These are phyloP conservation scores for Gastrodia elata DNA, from an alignment of 106 monocot species.

Conservation along the genomic window DNA sequence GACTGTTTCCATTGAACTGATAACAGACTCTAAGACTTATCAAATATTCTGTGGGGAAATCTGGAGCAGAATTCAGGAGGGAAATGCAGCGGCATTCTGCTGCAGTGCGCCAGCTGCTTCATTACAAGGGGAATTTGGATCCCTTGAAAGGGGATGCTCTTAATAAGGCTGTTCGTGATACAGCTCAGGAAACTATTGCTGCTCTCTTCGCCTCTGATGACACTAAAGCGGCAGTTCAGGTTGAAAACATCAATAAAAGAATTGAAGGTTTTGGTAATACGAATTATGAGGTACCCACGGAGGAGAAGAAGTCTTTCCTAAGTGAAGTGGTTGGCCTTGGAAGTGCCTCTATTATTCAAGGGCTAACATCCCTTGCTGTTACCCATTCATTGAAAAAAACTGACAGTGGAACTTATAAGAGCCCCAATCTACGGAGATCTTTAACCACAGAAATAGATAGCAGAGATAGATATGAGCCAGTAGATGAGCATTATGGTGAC, in stretches of 20 bases:
- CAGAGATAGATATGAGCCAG: slow-evolving; percentile 39
- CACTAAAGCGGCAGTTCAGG: slow-evolving; percentile 29
- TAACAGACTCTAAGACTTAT: slow-evolving; percentile 70
- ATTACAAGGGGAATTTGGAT: slow-evolving; percentile 87
- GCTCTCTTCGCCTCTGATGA: slow-evolving; percentile 71
- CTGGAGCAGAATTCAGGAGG: slow-evolving; percentile 80
- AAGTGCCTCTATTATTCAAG: slow-evolving; percentile 68
- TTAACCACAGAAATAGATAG: slow-evolving; percentile 61
- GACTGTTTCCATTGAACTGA: slow-evolving; percentile 7
- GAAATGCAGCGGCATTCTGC: slow-evolving; percentile 93
- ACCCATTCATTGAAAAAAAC: slow-evolving; percentile 66
- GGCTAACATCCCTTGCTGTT: slow-evolving; percentile 64
- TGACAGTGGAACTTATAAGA: slow-evolving; percentile 66
- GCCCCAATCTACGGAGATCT: slow-evolving; percentile 78
- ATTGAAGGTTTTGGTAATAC: slow-evolving; percentile 97
- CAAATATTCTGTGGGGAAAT: slow-evolving; percentile 85
- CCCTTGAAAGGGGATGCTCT: slow-evolving; percentile 92
- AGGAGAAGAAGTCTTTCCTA: slow-evolving; percentile 93
- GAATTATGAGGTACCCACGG: slow-evolving; percentile 55
- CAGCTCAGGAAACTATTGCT: slow-evolving; percentile 74
- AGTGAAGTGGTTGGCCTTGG: slow-evolving; percentile 90
- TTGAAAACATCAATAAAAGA: slow-evolving; percentile 56
- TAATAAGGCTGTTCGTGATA: slow-evolving; percentile 92
- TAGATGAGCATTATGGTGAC: slow-evolving; percentile 26
- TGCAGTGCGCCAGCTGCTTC: slow-evolving; percentile 60